Conservation (phyloP, 148 eudicot species). For the Persicaria maculosa region DNA sequence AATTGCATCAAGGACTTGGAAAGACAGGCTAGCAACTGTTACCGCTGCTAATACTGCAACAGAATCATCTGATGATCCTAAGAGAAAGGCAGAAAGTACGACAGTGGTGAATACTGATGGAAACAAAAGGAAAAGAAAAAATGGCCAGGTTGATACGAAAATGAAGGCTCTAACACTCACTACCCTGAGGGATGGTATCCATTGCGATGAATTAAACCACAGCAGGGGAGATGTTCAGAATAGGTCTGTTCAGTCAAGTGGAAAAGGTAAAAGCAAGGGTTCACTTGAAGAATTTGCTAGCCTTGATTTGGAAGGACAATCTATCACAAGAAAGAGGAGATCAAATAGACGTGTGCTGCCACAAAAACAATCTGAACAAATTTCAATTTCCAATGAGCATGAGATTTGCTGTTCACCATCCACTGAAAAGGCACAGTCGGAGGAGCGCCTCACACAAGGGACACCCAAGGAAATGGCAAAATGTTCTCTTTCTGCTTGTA, state of each 20-base stretch:
- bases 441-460: neutral
- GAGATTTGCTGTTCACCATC: constrained; percentile 17
- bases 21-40: neutral
- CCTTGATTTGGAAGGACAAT: constrained; percentile 13
- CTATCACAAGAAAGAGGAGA: constrained; percentile 24
- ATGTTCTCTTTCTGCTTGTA: constrained; percentile 24
- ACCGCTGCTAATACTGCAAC: neutral
- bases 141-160: constrained; percentile 13
- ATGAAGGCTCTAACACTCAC: constrained; percentile 15
- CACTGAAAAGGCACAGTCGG: constrained; percentile 18
- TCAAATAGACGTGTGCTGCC: constrained; percentile 21
- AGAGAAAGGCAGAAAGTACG: constrained; percentile 8
- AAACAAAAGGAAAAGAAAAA: constrained; percentile 12
- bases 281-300: constrained; percentile 14
- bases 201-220: constrained; percentile 19
- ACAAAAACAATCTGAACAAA: constrained; percentile 15
- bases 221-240: constrained; percentile 16
- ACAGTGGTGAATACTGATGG: constrained; percentile 13
- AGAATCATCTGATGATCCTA: constrained; percentile 4
- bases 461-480: constrained; percentile 15
- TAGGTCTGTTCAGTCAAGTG: no score
- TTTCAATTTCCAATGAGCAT: constrained; percentile 19
- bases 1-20: constrained; percentile 6
- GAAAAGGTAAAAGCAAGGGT: constrained; percentile 10
- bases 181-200: constrained; percentile 11